Percentiles rank a stretch among this genome's conserved stretches.
Evolutionary conservation across 805 yeast species (phyloP).

Genomic region (Nakazawaea siamensis): DNA sequence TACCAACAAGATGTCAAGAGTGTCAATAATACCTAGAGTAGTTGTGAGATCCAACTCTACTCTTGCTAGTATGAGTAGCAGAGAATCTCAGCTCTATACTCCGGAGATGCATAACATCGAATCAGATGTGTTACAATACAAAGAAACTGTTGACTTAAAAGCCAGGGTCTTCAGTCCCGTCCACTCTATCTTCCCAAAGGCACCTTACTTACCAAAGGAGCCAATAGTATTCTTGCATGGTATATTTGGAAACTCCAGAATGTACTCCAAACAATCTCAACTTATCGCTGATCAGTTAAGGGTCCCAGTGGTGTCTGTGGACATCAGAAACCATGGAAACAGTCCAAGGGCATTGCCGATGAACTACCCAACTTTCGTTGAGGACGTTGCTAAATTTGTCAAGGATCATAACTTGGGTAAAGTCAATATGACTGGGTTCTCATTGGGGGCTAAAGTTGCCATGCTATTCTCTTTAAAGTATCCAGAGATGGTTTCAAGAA

Average conservation of each 20-base stretch:
- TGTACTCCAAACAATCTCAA: slow-evolving; percentile 32
- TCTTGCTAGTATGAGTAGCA: too few relatives aligned
- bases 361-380: slow-evolving; percentile 33
- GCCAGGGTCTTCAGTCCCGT: background rate
- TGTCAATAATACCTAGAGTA: too few relatives aligned
- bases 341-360: slow-evolving; percentile 36
- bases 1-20: too few relatives aligned
- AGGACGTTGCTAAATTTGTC: slow-evolving; percentile 32
- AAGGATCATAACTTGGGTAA: slow-evolving; percentile 21
- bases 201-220: slow-evolving; percentile 1
- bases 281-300: slow-evolving; percentile 22
- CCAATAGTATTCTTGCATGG: slow-evolving; percentile 47
- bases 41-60: too few relatives aligned
- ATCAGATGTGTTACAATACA: background rate
- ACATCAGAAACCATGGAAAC: slow-evolving; percentile 49
- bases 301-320: slow-evolving; percentile 33
- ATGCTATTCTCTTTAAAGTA: slow-evolving; percentile 33
- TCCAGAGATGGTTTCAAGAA: slow-evolving; percentile 30
- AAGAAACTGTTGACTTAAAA: slow-evolving; percentile 1
- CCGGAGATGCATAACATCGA: too few relatives aligned
- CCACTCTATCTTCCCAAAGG: background rate
- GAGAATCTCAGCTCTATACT: too few relatives aligned
- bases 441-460: slow-evolving; percentile 56
- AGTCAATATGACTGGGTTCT: slow-evolving; percentile 39
- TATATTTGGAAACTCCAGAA: slow-evolving; percentile 39